These are phyloP conservation scores for Simplicillium sp. DNA, from an alignment of 2,329 filamentous ascomycete species.

Conservation along the genomic window DNA sequence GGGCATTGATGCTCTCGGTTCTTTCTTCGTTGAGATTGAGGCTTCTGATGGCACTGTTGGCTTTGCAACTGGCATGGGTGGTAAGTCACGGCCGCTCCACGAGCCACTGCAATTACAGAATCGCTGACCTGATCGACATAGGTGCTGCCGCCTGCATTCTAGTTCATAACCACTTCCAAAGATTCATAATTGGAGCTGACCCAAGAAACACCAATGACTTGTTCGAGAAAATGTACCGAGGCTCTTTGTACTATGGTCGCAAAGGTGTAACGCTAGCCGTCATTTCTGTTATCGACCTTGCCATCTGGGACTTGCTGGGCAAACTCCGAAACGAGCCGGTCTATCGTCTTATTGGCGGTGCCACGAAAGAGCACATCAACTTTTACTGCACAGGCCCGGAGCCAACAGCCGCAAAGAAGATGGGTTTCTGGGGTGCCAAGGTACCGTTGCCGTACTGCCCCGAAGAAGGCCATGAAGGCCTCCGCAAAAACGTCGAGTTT, in stretches of 20 bases:
- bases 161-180: slow-evolving; percentile 84
- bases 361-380: slow-evolving; percentile 71
- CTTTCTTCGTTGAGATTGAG: slow-evolving; percentile 85
- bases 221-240: slow-evolving; percentile 95
- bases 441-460: slow-evolving; percentile 84
- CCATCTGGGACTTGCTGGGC: slow-evolving; percentile 84
- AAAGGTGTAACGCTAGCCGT: slow-evolving; percentile 85
- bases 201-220: slow-evolving; percentile 84
- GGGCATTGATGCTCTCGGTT: slow-evolving; percentile 92
- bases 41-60: slow-evolving; percentile 85
- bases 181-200: slow-evolving; percentile 82
- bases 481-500: slow-evolving; percentile 86
- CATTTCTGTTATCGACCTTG: slow-evolving; percentile 90
- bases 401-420: slow-evolving; percentile 66
- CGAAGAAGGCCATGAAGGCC: slow-evolving; percentile 71
- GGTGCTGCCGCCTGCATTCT: slow-evolving; percentile 90
- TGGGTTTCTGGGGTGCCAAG: slow-evolving; percentile 88
- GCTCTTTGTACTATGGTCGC: slow-evolving; percentile 91
- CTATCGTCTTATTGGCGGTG: slow-evolving; percentile 87
- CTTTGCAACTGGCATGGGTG: slow-evolving; percentile 89
- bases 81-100: slow-evolving; percentile 22
- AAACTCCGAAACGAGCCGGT: slow-evolving; percentile 90
- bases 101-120: background rate
- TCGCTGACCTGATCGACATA: slow-evolving; percentile 14
- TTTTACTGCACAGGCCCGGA: slow-evolving; percentile 95